phyloP scores from a whole-genome alignment of 257 asterid genomes.

The Jasminum sambac region DNA sequence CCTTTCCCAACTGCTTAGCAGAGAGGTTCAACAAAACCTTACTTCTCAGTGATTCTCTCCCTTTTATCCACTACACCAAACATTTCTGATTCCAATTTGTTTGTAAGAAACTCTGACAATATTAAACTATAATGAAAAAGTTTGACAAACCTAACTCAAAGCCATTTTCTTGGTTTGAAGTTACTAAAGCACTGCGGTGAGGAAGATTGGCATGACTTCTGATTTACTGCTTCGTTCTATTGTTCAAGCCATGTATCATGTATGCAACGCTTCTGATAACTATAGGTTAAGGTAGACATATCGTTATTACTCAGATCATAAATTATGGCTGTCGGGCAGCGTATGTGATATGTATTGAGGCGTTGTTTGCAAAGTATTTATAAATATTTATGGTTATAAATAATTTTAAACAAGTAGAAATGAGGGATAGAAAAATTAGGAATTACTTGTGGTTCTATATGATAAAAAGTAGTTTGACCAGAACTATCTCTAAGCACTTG shows the following conservation, averaged over 20 bases:
- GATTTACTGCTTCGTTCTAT: not conserved
- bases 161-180: not conserved
- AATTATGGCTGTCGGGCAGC: not conserved
- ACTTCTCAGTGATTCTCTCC: not conserved
- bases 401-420: too few species aligned
- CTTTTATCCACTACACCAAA: not conserved
- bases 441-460: too few species aligned
- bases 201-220: not conserved
- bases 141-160: not conserved
- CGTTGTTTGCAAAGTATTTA: too few species aligned
- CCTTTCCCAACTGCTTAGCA: not conserved
- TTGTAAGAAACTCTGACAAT: not conserved
- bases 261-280: not conserved
- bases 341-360: too few species aligned
- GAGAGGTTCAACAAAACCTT: not conserved
- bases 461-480: too few species aligned
- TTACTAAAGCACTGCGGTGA: not conserved
- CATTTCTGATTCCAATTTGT: not conserved
- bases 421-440: too few species aligned
- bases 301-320: not conserved
- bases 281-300: not conserved
- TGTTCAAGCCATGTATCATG: not conserved
- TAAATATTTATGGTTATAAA: too few species aligned
- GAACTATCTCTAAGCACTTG: too few species aligned
- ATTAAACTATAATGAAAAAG: not conserved